phyloP scores from a whole-genome alignment of 2,329 filamentous ascomycete species.

The Epichloe sp. region DNA sequence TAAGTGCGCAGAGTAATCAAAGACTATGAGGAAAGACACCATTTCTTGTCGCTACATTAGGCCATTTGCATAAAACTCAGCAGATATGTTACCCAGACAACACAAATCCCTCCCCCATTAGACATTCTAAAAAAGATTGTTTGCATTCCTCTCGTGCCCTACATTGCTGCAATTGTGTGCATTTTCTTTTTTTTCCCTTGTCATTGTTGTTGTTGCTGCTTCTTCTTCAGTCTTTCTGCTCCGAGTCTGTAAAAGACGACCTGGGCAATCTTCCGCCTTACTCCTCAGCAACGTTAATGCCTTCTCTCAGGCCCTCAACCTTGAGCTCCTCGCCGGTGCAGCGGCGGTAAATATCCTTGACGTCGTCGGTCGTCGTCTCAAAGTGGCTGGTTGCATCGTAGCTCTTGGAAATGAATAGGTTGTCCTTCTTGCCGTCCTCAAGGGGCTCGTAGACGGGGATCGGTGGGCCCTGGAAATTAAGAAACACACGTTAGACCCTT shows the following conservation, averaged over 20 bases:
- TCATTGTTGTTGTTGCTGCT: background rate
- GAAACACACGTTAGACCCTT: background rate
- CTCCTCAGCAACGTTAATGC: conserved; percentile 59
- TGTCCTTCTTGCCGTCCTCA: conserved; percentile 69
- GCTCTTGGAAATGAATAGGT: conserved; percentile 96
- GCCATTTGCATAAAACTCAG: background rate
- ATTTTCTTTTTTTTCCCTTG: background rate
- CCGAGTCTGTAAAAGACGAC: background rate
- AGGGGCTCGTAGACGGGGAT: conserved; percentile 91
- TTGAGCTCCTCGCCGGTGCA: conserved; percentile 74
- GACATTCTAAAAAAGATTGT: conserved; percentile 1
- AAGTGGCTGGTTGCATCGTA: conserved; percentile 98
- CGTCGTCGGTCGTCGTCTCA: conserved; percentile 82
- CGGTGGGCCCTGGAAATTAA: conserved; percentile 46
- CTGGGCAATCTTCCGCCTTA: conserved; percentile 18
- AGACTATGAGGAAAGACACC: background rate
- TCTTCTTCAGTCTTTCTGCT: background rate
- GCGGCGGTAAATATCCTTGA: conserved; percentile 82
- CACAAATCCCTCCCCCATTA: background rate
- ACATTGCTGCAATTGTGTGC: background rate
- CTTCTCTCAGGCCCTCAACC: conserved; percentile 77
- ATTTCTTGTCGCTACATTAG: conserved; percentile 2
- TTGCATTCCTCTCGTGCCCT: background rate
- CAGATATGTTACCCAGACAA: conserved; percentile 4
- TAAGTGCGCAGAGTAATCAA: too few relatives aligned